Evolutionary conservation across 2,329 filamentous ascomycete species (phyloP).

Genomic region (Aphanocladium album): DNA sequence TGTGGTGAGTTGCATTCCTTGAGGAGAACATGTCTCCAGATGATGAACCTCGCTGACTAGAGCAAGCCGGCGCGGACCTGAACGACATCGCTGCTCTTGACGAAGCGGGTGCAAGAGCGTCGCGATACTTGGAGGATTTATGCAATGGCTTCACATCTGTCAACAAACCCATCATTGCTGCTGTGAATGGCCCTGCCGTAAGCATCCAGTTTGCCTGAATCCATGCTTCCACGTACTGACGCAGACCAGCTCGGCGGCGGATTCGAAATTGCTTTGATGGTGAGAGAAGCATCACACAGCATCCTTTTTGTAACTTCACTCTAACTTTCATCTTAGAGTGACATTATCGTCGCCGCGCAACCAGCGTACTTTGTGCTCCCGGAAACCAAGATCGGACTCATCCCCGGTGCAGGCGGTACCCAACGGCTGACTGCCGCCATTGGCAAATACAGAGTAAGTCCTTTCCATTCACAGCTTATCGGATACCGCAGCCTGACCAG

Average conservation of each 20-base stretch:
- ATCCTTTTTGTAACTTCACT: not conserved
- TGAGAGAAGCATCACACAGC: conserved; percentile 20
- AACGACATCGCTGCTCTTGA: conserved; percentile 31
- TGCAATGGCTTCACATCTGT: conserved; percentile 8
- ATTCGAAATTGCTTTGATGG: conserved; percentile 36
- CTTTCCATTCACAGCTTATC: not conserved
- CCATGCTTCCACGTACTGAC: not conserved
- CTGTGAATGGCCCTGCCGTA: conserved; percentile 37
- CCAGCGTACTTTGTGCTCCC: conserved; percentile 21
- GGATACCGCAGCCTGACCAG: not conserved
- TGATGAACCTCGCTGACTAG: not conserved
- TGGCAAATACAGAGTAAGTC: conserved; percentile 22
- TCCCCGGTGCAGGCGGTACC: conserved; percentile 23
- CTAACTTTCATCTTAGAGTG: conserved; percentile 15
- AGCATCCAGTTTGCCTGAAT: conserved; percentile 15
- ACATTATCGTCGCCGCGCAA: conserved; percentile 21
- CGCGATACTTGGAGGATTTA: conserved; percentile 26
- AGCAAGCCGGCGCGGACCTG: conserved; percentile 30
- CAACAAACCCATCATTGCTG: conserved; percentile 36
- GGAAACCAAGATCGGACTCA: conserved; percentile 23
- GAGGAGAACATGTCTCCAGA: not conserved
- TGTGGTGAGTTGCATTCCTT: conserved; percentile 23
- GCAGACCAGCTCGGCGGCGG: conserved; percentile 33
- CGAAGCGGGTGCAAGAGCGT: conserved; percentile 18
- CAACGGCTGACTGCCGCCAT: conserved; percentile 21